Percentiles rank a stretch among this genome's conserved stretches.
phyloP scores from a whole-genome alignment of 345 rosid genomes.

The Adansonia digitata region DNA sequence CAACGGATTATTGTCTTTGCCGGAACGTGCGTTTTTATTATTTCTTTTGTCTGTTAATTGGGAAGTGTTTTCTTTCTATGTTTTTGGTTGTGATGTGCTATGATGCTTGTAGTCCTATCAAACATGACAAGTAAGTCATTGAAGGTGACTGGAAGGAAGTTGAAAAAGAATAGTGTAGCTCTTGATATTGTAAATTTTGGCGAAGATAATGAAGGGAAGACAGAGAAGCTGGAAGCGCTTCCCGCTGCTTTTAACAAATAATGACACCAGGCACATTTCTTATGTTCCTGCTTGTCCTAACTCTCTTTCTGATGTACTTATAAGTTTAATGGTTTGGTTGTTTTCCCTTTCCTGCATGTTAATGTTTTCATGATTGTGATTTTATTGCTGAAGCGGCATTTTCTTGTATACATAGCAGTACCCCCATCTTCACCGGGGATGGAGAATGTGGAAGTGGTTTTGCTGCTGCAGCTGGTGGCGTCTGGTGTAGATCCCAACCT shows the following conservation, averaged over 20 bases:
- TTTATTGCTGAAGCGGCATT: neutral
- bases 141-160: conserved; percentile 79
- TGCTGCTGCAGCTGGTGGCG: conserved; percentile 53
- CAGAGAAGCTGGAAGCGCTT: conserved; percentile 64
- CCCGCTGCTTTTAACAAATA: conserved; percentile 64
- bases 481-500: conserved; percentile 79
- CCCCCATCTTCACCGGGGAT: conserved; percentile 65
- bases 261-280: conserved; percentile 66
- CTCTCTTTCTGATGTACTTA: conserved; percentile 88
- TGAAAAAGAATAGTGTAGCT: conserved; percentile 82
- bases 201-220: conserved; percentile 60
- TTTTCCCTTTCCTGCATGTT: neutral
- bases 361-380: neutral
- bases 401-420: conserved; percentile 43
- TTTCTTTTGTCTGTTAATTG: neutral
- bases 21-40: conserved; percentile 59
- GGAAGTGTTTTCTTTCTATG: neutral
- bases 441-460: conserved; percentile 71
- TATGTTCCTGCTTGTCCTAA: conserved; percentile 77
- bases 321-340: conserved; percentile 34
- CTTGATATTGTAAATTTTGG: conserved; percentile 78
- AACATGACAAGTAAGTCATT: conserved; percentile 71
- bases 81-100: neutral
- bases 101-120: conserved; percentile 70
- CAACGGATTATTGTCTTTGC: conserved; percentile 93